Evolutionary conservation across 1,284 basidiomycete genomes (phyloP).

Genomic region (Omphalotus olearius): DNA sequence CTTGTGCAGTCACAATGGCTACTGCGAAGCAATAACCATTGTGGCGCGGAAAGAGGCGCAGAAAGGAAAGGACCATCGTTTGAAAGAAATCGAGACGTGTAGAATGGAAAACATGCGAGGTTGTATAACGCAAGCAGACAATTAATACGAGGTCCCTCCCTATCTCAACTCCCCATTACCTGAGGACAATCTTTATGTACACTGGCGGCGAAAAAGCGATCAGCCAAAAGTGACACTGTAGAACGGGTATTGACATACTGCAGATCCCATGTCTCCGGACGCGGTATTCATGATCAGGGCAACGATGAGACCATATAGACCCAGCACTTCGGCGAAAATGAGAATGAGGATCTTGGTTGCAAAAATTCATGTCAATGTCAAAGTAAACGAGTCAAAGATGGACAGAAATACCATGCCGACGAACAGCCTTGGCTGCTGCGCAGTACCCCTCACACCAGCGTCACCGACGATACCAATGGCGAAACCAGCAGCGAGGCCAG

Average conservation of each 20-base stretch:
- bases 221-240: not conserved
- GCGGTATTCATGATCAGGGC: conserved; percentile 84
- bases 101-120: no score
- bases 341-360: conserved; percentile 55
- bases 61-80: no score
- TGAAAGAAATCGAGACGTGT: no score
- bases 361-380: not conserved
- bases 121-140: no score
- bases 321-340: conserved; percentile 85
- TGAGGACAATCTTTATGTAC: not conserved
- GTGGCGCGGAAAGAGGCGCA: no score
- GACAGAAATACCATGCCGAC: conserved; percentile 67
- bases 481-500: conserved; percentile 88
- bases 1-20: no score
- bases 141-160: no score
- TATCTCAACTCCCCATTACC: no score
- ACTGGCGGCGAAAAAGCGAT: not conserved
- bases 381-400: not conserved
- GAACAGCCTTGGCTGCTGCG: conserved; percentile 90
- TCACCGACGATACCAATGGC: conserved; percentile 96
- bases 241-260: conserved; percentile 9
- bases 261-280: conserved; percentile 27
- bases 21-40: no score
- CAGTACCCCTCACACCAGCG: conserved; percentile 87
- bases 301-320: conserved; percentile 83